A percentile compares a stretch with the other conserved stretches of the same genome.
phyloP scores from a whole-genome alignment of 1,284 basidiomycete genomes.

The Sporisorium scitamineum region DNA sequence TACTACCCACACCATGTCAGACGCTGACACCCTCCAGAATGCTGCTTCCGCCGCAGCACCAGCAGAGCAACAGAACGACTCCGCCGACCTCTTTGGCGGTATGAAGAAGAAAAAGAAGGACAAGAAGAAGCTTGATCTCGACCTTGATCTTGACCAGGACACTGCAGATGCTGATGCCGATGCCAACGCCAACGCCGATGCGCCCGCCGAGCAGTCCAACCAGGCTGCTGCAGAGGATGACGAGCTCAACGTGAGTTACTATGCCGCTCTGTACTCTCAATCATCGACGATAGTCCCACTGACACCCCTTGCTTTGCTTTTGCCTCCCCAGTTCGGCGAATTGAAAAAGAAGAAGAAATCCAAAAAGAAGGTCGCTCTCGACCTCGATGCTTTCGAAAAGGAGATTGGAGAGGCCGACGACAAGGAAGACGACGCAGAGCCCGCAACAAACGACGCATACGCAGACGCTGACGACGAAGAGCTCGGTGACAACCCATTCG shows the following conservation, averaged over 20 bases:
- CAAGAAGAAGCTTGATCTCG: conserved; percentile 88
- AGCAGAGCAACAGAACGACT: conserved; percentile 73
- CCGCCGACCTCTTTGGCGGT: conserved; percentile 85
- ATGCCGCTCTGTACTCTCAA: not conserved
- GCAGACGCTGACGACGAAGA: conserved; percentile 72
- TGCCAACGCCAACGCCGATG: conserved; percentile 47
- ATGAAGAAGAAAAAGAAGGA: conserved; percentile 89
- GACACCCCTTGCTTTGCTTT: not conserved
- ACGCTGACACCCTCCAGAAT: conserved; percentile 28
- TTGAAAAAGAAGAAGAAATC: conserved; percentile 73
- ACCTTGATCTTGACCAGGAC: conserved; percentile 53
- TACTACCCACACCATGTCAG: conserved; percentile 19
- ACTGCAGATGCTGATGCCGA: conserved; percentile 56
- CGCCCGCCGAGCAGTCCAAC: conserved; percentile 40
- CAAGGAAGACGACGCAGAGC: conserved; percentile 64
- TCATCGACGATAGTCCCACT: not conserved
- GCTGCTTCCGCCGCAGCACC: conserved; percentile 23
- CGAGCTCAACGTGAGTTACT: conserved; percentile 67
- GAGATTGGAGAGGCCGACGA: conserved; percentile 69
- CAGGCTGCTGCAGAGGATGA: conserved; percentile 55
- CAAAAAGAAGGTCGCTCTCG: conserved; percentile 69
- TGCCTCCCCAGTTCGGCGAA: conserved; percentile 71
- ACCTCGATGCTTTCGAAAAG: conserved; percentile 70
- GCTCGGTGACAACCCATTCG: conserved; percentile 64
- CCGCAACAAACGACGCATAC: conserved; percentile 72